Conservation (phyloP, 1,284 basidiomycete species). For the Xanthoconium separans region DNA sequence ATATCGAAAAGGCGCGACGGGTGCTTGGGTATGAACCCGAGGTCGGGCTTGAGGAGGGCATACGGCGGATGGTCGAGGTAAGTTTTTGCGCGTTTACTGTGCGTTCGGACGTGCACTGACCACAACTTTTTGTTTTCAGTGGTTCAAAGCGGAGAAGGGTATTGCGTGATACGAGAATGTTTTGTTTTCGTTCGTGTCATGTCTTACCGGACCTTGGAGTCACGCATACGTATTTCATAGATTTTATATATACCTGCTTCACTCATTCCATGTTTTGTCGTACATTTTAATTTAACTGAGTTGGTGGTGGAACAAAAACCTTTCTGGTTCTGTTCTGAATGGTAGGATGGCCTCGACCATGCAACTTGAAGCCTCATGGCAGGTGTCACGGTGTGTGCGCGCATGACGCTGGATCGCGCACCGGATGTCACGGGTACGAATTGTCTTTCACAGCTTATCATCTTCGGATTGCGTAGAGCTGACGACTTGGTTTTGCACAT, state of each 20-base stretch:
- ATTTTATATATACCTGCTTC: slow-evolving; percentile 5
- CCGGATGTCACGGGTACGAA: too few relatives aligned
- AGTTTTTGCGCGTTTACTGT: not conserved
- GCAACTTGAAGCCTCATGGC: too few relatives aligned
- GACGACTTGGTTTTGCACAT: too few relatives aligned
- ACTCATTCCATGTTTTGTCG: slow-evolving; percentile 1
- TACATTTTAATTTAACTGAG: not conserved
- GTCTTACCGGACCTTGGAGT: not conserved
- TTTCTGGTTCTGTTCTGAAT: too few relatives aligned
- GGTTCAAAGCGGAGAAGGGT: slow-evolving; percentile 32
- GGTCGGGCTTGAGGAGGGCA: slow-evolving; percentile 87
- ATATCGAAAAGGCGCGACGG: slow-evolving; percentile 92
- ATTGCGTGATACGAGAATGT: slow-evolving; percentile 19
- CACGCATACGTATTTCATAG: too few relatives aligned
- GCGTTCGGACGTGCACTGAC: slow-evolving; percentile 22
- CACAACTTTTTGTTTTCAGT: slow-evolving; percentile 12
- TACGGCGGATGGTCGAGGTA: slow-evolving; percentile 76
- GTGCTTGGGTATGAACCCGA: slow-evolving; percentile 93
- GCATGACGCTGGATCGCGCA: too few relatives aligned
- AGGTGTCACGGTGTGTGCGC: too few relatives aligned
- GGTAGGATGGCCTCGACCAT: too few relatives aligned
- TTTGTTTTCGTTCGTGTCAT: not conserved
- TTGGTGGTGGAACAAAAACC: too few relatives aligned
- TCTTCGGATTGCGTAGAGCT: too few relatives aligned
- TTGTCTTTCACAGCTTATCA: too few relatives aligned